Base-by-base conservation (phyloP, 495 filamentous ascomycete genomes). In the Aspergillus affinis region DNA sequence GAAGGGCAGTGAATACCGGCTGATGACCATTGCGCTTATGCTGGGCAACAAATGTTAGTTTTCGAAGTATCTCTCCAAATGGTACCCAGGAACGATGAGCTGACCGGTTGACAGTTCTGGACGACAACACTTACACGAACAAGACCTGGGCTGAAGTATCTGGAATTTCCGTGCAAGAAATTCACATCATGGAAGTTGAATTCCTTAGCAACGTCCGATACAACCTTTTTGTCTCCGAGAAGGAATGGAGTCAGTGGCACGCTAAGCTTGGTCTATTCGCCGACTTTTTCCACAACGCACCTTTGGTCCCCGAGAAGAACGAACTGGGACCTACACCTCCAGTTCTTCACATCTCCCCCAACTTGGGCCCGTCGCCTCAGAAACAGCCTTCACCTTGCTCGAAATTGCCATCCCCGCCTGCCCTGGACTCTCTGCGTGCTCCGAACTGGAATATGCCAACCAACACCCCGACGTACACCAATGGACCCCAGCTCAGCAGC, bases 71-170 rank as follows among this genome's bases (percentile, higher is more conserved):
- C 30, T 26, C 21, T 45, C 44, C 20, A 26, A n/a, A 10, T 30
- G 21, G 13, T 46, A 48, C 10, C 26, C 26, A 46, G 2, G 17
- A 30, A 20, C 48, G 15, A 13, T 21, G 20, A 36, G 65, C 75
- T 79, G 69, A 78, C 66, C 60, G 48, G 58, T 48, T 54, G 48
- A 12, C 60, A 92, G 89, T 97, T 68, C 77, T 99, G 63, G 95
- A 99, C 69, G 95, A 99, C 68, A 99, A 98, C 72, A 98, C 95
- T 2, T 99, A 98, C 75, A 98, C 95, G 54, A 99, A 99, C 80
- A 97, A 98, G 80, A 98, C 95, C 2, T 99, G 95, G 95, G 94
- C 95, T 15, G 95, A 99, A 65, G 95, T 99, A 48, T 97, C 95
- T 23, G 88, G 91, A 18, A 96, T 99, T 59, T 88, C 90, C 4